phyloP scores from a whole-genome alignment of 2,329 filamentous ascomycete species.

The Microdochium paspali region DNA sequence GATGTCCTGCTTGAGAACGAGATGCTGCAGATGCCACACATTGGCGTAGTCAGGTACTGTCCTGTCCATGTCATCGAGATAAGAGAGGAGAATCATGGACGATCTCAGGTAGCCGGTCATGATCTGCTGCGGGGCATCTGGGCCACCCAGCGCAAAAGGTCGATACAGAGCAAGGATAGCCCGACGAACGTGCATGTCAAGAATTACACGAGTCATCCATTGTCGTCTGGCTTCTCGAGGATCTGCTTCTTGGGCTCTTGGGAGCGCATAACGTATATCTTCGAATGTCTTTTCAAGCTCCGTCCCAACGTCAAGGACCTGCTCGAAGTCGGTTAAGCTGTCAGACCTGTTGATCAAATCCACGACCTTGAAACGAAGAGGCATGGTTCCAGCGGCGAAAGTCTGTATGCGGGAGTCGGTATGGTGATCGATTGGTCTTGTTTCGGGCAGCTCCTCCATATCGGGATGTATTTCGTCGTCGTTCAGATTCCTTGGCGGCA shows the following conservation, averaged over 20 bases:
- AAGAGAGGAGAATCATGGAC: conserved; percentile 45
- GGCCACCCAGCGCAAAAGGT: conserved; percentile 42
- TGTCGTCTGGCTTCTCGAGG: conserved; percentile 35
- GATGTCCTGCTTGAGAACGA: conserved; percentile 43
- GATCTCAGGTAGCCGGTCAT: conserved; percentile 42
- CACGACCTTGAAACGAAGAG: conserved; percentile 37
- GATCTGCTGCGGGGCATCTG: conserved; percentile 40
- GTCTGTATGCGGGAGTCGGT: conserved; percentile 45
- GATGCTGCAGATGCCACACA: conserved; percentile 41
- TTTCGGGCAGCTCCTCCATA: conserved; percentile 37
- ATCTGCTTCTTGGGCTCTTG: conserved; percentile 31
- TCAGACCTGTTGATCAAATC: conserved; percentile 42
- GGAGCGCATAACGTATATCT: conserved; percentile 43
- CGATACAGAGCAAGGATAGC: conserved; percentile 43
- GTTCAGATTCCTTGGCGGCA: conserved; percentile 42
- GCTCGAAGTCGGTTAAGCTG: conserved; percentile 39
- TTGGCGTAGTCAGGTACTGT: conserved; percentile 33
- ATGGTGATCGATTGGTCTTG: conserved; percentile 39
- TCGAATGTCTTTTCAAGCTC: conserved; percentile 44
- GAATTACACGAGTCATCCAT: conserved; percentile 39
- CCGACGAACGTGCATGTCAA: conserved; percentile 45
- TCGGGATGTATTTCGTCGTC: conserved; percentile 38
- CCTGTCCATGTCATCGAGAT: conserved; percentile 44
- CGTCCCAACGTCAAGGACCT: conserved; percentile 42
- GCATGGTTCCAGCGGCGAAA: conserved; percentile 41